Base-by-base conservation (phyloP, 1,139 yeast species). In the Lodderomyces pseudojiufengensis region DNA sequence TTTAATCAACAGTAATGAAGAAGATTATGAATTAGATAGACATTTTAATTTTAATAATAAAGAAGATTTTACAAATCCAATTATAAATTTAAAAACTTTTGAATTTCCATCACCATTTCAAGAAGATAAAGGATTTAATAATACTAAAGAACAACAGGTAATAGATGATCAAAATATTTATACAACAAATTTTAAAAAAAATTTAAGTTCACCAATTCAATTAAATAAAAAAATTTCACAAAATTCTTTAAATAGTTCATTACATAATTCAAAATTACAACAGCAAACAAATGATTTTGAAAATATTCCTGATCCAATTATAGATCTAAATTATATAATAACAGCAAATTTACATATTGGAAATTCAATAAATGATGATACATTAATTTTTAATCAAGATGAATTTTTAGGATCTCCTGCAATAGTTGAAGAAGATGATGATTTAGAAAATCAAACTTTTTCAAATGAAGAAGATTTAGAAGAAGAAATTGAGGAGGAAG, bases 281-380 rank as follows among this genome's bases (percentile, higher is more conserved):
- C n/a, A n/a, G 6, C 28, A 25, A 31, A 5, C 9, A 11, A 25
- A 32, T 21, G 9, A 13, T 40, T 50, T 50, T 32, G 61, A 63
- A 26, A 69, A 70, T 31, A 65, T 76, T 3, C 84, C 84, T 0
- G 80, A 78, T 46, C 82, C 84, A 3, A 67, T 77, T 23, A 80
- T 80, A 27, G 83, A 80, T 48, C 58, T 80, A 38, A 84, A 80
- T 48, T 77, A 76, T 38, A 79, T 80, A 10, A 57, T 75, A 12
- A 70, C 70, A 41, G 65, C 69, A 6, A 62, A 60, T 46, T 44
- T 60, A 33, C 65, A 64, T 38, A 57, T 61, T 15, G 60, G 62
- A 10, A 23, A 31, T 10, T 12, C 15, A 3, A n/a, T n/a, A n/a
- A 24, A 26, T 21, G 35, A 18, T 18, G 14, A 24, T 11, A 25